A percentile compares a stretch with the other conserved stretches of the same genome.
Evolutionary conservation across 139 green algal genomes (phyloP).

Genomic region (Chlamydomonas eustigma): DNA sequence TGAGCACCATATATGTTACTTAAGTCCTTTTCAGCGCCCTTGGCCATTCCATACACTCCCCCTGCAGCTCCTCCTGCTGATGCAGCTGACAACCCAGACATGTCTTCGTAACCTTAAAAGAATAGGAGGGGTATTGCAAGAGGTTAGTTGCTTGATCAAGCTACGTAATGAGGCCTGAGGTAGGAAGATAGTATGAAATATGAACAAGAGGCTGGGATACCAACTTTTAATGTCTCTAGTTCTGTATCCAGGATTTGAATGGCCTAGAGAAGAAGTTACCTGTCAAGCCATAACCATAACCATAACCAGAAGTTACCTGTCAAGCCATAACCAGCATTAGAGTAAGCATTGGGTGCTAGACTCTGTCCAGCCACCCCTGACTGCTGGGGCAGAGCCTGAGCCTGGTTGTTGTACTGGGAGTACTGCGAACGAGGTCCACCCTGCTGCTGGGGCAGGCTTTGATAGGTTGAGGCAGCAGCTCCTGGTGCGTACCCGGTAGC

Average conservation of each 20-base stretch:
- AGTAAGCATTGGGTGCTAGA: not conserved
- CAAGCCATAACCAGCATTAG: not conserved
- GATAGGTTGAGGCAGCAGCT: not conserved
- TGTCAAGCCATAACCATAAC: too few species aligned
- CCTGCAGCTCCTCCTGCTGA: not conserved
- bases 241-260: not conserved
- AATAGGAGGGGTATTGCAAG: not conserved
- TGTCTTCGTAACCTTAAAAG: not conserved
- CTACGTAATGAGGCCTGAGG: not conserved
- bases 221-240: not conserved
- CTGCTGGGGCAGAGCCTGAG: not conserved
- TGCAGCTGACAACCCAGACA: not conserved
- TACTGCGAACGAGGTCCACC: not conserved
- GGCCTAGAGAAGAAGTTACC: not conserved
- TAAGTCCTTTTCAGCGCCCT: not conserved
- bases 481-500: not conserved
- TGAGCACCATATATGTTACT: too few species aligned
- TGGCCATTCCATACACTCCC: not conserved
- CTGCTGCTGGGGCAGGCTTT: not conserved
- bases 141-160: not conserved
- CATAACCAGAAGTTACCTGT: too few species aligned
- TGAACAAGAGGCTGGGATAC: not conserved
- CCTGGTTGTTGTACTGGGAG: not conserved
- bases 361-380: not conserved
- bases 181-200: not conserved